Percentiles rank a stretch among this genome's conserved stretches.
Evolutionary conservation across 1,284 basidiomycete species (phyloP).

Genomic region (Sporisorium graminicola): DNA sequence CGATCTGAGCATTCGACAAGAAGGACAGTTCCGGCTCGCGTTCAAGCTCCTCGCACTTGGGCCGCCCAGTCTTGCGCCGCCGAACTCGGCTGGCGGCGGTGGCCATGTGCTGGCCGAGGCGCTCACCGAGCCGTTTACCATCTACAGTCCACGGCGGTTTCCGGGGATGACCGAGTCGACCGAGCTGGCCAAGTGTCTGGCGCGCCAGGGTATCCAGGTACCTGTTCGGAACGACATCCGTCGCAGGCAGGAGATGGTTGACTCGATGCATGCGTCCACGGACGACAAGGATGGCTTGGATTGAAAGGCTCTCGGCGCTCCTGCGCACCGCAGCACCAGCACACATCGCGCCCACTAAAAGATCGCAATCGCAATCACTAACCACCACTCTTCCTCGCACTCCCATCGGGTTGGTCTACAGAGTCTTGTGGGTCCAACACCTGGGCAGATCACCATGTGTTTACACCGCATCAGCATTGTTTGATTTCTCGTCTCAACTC

Average conservation of each 20-base stretch:
- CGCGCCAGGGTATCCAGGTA: constrained; percentile 53
- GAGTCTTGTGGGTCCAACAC: no score
- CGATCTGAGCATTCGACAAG: constrained; percentile 56
- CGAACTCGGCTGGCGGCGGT: background rate
- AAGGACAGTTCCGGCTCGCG: constrained; percentile 37
- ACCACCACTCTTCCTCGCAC: no score
- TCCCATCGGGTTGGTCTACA: no score
- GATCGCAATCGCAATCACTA: background rate
- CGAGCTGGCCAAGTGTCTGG: constrained; percentile 50
- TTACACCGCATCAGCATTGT: no score
- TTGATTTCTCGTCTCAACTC: no score
- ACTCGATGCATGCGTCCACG: constrained; percentile 4
- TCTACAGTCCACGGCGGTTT: constrained; percentile 47
- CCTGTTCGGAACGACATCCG: constrained; percentile 55
- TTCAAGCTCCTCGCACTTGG: constrained; percentile 49
- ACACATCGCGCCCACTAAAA: background rate
- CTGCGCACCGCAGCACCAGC: no score
- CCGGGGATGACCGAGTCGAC: constrained; percentile 57
- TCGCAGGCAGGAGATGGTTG: constrained; percentile 21
- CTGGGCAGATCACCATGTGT: no score
- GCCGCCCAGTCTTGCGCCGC: background rate
- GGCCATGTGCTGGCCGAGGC: constrained; percentile 40
- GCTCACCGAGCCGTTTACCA: constrained; percentile 37
- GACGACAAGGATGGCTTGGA: constrained; percentile 10
- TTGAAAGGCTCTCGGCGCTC: background rate